A percentile compares a stretch with the other conserved stretches of the same genome.
Conservation (phyloP, 192 early-diverging fungal species). For the Lobulomyces angularis region DNA sequence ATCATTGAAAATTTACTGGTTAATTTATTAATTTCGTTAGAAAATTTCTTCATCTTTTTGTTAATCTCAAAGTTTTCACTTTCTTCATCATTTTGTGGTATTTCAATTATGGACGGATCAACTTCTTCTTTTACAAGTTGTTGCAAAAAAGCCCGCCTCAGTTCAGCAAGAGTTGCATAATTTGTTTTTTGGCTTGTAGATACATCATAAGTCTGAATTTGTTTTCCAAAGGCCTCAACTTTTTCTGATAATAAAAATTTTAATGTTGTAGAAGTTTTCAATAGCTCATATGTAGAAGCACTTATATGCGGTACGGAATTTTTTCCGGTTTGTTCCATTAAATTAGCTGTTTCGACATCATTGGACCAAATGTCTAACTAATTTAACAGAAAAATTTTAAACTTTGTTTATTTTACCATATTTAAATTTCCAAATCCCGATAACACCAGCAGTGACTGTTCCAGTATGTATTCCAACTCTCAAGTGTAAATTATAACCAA, state of each 20-base stretch:
- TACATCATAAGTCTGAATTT: conserved; percentile 12
- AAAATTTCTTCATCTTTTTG: no score
- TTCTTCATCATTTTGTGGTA: no score
- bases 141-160: no score
- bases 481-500: conserved; percentile 7
- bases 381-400: neutral
- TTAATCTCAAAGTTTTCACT: no score
- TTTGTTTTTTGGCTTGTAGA: conserved; percentile 9
- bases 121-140: no score
- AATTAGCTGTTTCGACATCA: conserved; percentile 18
- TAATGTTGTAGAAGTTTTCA: conserved; percentile 1
- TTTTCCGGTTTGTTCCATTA: conserved; percentile 17
- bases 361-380: conserved; percentile 18
- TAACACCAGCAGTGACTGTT: conserved; percentile 17
- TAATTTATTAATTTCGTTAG: no score
- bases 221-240: conserved; percentile 7
- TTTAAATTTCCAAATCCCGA: conserved; percentile 24
- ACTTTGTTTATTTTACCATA: conserved; percentile 10
- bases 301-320: conserved; percentile 14
- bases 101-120: no score
- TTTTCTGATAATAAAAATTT: conserved; percentile 4
- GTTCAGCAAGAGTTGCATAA: neutral
- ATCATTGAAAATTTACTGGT: no score
- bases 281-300: conserved; percentile 7
- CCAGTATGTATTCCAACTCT: conserved; percentile 22